These are phyloP conservation scores for Setaria viridis DNA, from an alignment of 202 grass and related monocot genomes.

Conservation along the genomic window DNA sequence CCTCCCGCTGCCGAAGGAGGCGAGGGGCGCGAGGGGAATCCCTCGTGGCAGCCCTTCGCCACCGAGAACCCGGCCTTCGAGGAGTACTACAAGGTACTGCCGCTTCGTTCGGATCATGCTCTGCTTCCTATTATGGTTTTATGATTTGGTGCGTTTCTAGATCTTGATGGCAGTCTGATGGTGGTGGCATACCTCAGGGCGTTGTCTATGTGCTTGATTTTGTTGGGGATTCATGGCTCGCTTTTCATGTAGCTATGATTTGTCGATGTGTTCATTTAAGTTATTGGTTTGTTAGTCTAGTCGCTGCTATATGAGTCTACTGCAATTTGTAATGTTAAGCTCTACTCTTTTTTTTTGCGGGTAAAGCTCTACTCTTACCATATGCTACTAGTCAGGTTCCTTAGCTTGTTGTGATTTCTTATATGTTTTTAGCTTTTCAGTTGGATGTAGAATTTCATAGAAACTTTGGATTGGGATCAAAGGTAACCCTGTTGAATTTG, in stretches of 20 bases:
- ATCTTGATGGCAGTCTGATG: not conserved
- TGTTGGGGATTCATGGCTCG: not conserved
- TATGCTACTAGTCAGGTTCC: not conserved
- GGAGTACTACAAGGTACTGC: conserved; percentile 90
- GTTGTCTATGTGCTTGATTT: not conserved
- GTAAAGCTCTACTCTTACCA: not conserved
- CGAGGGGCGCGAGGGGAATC: conserved; percentile 55
- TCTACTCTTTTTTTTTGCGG: not conserved
- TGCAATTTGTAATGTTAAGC: not conserved
- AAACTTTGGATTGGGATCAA: not conserved
- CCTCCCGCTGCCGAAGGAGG: conserved; percentile 29
- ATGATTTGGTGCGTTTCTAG: conserved; percentile 7
- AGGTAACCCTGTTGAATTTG: not conserved
- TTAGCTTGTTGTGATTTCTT: not conserved
- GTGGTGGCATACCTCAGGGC: not conserved
- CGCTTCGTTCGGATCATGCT: not conserved
- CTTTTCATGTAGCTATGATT: not conserved
- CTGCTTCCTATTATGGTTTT: not conserved
- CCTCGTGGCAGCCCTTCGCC: conserved; percentile 86
- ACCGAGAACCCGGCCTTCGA: conserved; percentile 87
- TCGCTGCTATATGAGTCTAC: not conserved
- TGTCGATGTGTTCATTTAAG: conserved; percentile 9
- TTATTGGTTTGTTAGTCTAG: conserved; percentile 10
- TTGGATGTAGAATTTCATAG: not conserved
- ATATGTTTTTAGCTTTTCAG: not conserved